These are phyloP conservation scores for Adenanthera pavonina DNA, from an alignment of 306 rosid genomes.

Conservation along the genomic window DNA sequence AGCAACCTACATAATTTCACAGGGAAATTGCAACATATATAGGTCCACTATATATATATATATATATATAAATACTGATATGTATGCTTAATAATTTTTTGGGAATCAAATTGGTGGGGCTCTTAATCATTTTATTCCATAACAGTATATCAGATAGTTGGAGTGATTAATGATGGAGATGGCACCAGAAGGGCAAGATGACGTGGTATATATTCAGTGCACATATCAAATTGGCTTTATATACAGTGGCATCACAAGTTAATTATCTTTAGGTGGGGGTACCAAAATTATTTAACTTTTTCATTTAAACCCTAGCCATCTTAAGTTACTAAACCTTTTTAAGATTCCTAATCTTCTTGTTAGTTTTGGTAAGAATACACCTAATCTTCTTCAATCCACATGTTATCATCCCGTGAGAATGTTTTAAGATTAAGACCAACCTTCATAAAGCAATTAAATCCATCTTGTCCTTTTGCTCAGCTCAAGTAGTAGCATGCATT, in stretches of 20 bases:
- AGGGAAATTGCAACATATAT: background rate
- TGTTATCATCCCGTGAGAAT: constrained; percentile 4
- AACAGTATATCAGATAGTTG: constrained; percentile 1
- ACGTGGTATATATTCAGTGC: constrained; percentile 17
- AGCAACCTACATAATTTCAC: background rate
- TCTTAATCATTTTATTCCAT: constrained; percentile 17
- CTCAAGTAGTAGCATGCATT: background rate
- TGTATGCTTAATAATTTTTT: constrained; percentile 7
- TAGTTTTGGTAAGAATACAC: constrained; percentile 4
- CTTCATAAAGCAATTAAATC: background rate
- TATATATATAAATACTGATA: background rate
- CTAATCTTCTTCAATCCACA: constrained; percentile 26
- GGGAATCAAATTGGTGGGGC: constrained; percentile 2
- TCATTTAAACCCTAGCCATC: constrained; percentile 33
- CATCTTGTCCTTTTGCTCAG: background rate
- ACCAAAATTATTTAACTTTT: constrained; percentile 47
- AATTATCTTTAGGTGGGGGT: constrained; percentile 19
- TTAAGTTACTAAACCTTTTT: constrained; percentile 20
- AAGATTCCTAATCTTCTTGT: background rate
- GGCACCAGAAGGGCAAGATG: constrained; percentile 34
- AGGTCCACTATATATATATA: background rate
- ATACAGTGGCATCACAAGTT: constrained; percentile 32
- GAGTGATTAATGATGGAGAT: constrained; percentile 30
- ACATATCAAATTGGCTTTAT: constrained; percentile 30
- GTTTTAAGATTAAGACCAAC: constrained; percentile 15